Base-by-base conservation (phyloP, 495 filamentous ascomycete species). In the Penicillium longicatenatum region DNA sequence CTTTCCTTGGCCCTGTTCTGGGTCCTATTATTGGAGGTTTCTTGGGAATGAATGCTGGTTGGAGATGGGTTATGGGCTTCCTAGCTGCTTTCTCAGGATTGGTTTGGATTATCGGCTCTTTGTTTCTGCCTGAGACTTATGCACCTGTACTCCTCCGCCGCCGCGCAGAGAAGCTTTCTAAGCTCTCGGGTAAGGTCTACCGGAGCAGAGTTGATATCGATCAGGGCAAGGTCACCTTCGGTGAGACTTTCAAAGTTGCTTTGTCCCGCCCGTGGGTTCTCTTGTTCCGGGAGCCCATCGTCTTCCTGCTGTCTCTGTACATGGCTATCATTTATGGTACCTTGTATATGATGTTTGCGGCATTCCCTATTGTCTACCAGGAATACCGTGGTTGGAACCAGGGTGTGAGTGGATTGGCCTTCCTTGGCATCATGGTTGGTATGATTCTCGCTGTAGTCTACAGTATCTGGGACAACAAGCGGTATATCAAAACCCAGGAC, bases 291-390 rank as follows among this genome's bases (percentile, higher is more conserved):
- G 79, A 82, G 61, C 84, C 86, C 10, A 88, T 91, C 57, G 82
- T 86, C 39, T 78, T 86, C 60, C 67, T 87, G 30, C 79, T 89
- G 17, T 86, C 84, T 14, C 59, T 90, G 5, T 93, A 93, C 69
- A 84, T 92, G 74, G 84, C 88, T 41, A 83, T 91, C 55, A 75
- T 86, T 10, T 93, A 92, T 65, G 86, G 89, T 11, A 86, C 90
- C 24, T 70, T 93, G 12, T 96, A 94, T 71, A 84, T 96, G 58
- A 80, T 94, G 61, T 96, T 97, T 72, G 86, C 91, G 29, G 90
- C 90, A 21, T 81, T 79, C 67, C 92, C 92, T 6, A 88, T 95
- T 53, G 86, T 96, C 51, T 96, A 90, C 72, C 76, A 83, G 24
- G 67, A 84, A 24, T 65, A 85, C 54, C 89, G 91, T 30, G 85